Base-by-base conservation (phyloP, 73 alveolate genomes). In the Halteria grandinella region DNA sequence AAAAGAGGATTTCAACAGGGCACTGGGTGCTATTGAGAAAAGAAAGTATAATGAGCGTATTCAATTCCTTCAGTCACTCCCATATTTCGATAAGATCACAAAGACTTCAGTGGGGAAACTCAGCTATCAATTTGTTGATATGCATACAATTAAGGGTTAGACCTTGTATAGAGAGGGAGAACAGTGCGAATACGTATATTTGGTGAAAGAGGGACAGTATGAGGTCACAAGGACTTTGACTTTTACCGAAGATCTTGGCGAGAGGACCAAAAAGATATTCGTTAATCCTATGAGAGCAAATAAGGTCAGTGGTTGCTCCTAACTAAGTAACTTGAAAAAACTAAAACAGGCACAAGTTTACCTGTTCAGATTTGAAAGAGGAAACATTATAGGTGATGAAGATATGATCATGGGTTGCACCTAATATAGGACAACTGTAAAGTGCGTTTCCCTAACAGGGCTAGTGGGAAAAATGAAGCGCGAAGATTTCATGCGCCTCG, bases 141-240 rank as follows among this genome's bases (percentile, higher is more conserved):
- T 62, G 36, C 6, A n/a, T 25, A 39, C 62, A 3, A 62, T 70
- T 15, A 54, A 69, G 57, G 37, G 52, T 20, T 47, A 82, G 36
- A 21, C 34, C 2, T 48, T 82, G 17, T 82, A 82, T 57, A 72
- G 47, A 32, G 91, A 82, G 23, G 82, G 87, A 32, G 87, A 82
- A 17, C 27, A 66, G 8, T 69, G 83, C 5, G 70, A 31, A 11
- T 31, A 27, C 40, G 78, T 82, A 1, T 82, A 55, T 29, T 39
- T 74, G 5, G 91, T 70, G 0, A 82, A 76, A 40, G 53, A 33
- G 18, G 91, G 91, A 0, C 53, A 69, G 47, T 82, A 74, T 73
- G 66, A 82, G 55, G 75, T 82, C 11, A 3, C 31, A 2, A 82
- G 74, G 64, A 79, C 69, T 20, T 28, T 71, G 36, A 41, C 39